Conservation (phyloP, 805 yeast genomes). For the Yamadazyma phyllophila region DNA sequence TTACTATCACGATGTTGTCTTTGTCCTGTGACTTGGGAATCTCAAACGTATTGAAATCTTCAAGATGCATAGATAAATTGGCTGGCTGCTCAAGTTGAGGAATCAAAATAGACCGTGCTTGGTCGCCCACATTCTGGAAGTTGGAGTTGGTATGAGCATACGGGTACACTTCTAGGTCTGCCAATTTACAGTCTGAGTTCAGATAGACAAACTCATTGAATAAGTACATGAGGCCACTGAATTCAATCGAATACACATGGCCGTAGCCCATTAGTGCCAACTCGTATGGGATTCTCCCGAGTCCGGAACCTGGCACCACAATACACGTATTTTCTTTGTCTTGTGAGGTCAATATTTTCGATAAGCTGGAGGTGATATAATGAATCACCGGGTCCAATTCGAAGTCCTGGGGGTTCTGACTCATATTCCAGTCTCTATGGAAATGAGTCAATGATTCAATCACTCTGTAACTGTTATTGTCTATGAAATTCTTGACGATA, state of each 20-base stretch:
- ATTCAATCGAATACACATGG: constrained; percentile 71
- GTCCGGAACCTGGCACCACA: constrained; percentile 85
- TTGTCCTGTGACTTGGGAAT: constrained; percentile 24
- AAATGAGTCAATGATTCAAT: constrained; percentile 73
- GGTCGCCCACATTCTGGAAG: constrained; percentile 48
- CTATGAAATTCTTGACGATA: constrained; percentile 11
- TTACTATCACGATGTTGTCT: constrained; percentile 54
- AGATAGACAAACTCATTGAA: constrained; percentile 60
- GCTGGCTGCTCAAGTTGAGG: constrained; percentile 38
- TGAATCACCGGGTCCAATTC: constrained; percentile 48
- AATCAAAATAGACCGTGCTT: constrained; percentile 43
- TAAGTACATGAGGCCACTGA: constrained; percentile 70
- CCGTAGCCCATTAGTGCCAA: constrained; percentile 42
- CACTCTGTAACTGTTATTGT: constrained; percentile 33
- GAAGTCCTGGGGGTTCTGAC: neutral
- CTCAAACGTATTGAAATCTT: constrained; percentile 62
- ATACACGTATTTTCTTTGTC: constrained; percentile 45
- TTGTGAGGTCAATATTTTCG: constrained; percentile 24
- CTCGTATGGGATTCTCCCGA: constrained; percentile 75
- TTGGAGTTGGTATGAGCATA: constrained; percentile 67
- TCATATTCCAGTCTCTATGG: constrained; percentile 73
- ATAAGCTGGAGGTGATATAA: constrained; percentile 49
- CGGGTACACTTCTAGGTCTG: constrained; percentile 34
- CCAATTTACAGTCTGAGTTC: constrained; percentile 17
- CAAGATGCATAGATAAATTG: constrained; percentile 49